Base-by-base conservation (phyloP, 768 basidiomycete species). In the Mycena maculata region DNA sequence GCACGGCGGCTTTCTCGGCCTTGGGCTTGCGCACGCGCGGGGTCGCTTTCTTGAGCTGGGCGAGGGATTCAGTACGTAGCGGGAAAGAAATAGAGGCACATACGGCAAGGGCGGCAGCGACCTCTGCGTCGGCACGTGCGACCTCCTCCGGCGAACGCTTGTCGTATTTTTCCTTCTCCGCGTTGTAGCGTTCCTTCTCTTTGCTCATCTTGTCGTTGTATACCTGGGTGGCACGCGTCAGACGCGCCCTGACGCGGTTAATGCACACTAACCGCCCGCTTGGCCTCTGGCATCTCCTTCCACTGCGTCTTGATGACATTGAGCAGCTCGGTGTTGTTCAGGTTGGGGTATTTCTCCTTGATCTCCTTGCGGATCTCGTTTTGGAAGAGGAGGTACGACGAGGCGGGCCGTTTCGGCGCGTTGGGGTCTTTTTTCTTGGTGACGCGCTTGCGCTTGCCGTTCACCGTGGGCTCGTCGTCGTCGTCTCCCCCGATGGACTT, bases 311-410 rank as follows among this genome's bases (percentile, higher is more conserved):
- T 84, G 69, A 98, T 93, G 71, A 91, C 75, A 36, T 76, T 75
- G 72, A 98, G 80, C 39, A 98, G 79, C 61, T 96, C 95, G 41
- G 86, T 76, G 75, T 98, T 90, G 39, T 85, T 78, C 63, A 95
- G 77, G 11, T 81, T 78, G 12, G 93, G 91, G 76, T 92, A 80
- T 71, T 84, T 78, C 41, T 83, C 82, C 81, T 91, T 90, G 71
- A 96, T 84, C 63, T 87, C 83, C 65, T 87, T 87, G 76, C 95
- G 91, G 59, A 95, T 85, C 16, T 93, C 92, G 76, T 97, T 98
- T 81, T 98, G 97, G 85, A 92, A 99, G 71, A 96, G 82, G 74
- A 99, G 88, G 81, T 97, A 99, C 22, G 95, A 95, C 9, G 93
- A 93, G 16, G 95, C 86, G 28, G 97, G 96, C 11, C 95, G 90